Base-by-base conservation (phyloP, 1,139 yeast genomes). In the Wickerhamomyces sp. region DNA sequence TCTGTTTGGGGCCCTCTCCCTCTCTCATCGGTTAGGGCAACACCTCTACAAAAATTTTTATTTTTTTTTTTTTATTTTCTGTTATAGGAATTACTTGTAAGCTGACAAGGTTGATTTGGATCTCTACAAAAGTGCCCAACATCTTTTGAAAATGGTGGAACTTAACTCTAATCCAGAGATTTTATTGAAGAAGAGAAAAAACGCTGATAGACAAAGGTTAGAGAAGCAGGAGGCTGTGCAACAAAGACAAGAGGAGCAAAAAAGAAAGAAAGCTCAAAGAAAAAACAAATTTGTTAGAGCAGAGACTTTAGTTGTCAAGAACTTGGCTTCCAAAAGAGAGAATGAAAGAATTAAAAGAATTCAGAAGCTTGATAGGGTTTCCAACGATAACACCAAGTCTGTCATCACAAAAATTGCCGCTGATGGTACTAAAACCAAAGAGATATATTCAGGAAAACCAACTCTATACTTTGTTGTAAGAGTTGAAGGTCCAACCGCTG, bases 151-250 rank as follows among this genome's bases (percentile, higher is more conserved):
- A 14, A 44, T 50, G 76, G 72, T 39, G 61, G 57, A 72, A 33
- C 62, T 80, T 39, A 78, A 80, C 57, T 71, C 83, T 18, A 81
- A 79, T 57, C 91, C 91, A 27, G 91, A 83, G 56, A 69, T 83
- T 38, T 74, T 83, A 50, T 68, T 83, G 47, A 77, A 79, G 54
- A 83, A 82, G 66, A 75, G 93, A 62, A 83, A 82, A 64, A 75
- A 81, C 55, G 82, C 79, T 42, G 89, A 83, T 55, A 68, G 82
- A 57, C 67, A 78, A 50, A 72, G 88, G 56, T 53, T 81, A 40
- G 79, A 75, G 52, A 78, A 75, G 53, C 85, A 77, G 53, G 81
- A 61, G 37, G 49, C 54, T 23, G 61, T 64, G 11, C 59, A 58
- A 38, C 45, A 55, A 40, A 59, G 57, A 72, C 60, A 62, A 53